phyloP scores from a whole-genome alignment of 257 asterid species.

The Solanum acaule region DNA sequence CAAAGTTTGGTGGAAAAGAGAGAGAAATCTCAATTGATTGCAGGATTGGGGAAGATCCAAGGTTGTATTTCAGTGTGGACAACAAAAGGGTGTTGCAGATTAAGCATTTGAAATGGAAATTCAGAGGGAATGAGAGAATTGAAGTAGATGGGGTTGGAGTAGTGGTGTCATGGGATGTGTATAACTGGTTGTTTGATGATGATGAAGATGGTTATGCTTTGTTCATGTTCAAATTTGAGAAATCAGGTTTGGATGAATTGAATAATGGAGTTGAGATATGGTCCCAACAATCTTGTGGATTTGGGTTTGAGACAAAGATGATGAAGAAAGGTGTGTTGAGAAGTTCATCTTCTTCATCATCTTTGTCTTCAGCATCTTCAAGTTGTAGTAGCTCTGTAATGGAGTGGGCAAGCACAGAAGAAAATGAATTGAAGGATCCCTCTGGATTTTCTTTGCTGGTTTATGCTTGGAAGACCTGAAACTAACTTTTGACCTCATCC shows the following conservation, averaged over 20 bases:
- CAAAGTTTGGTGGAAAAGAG: slow-evolving; percentile 24
- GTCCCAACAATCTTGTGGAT: slow-evolving; percentile 29
- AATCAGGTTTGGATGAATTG: not conserved
- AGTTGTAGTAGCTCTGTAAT: slow-evolving; percentile 51
- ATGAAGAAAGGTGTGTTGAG: slow-evolving; percentile 34
- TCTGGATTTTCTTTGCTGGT: slow-evolving; percentile 49
- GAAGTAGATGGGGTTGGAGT: slow-evolving; percentile 37
- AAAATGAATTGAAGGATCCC: slow-evolving; percentile 37
- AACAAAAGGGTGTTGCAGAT: slow-evolving; percentile 28
- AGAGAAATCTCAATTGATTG: slow-evolving; percentile 35
- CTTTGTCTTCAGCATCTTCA: slow-evolving; percentile 43
- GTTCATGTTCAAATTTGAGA: slow-evolving; percentile 43
- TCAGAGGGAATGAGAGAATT: slow-evolving; percentile 49
- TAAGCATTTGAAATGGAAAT: slow-evolving; percentile 57
- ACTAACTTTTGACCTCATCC: not conserved
- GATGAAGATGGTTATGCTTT: slow-evolving; percentile 41
- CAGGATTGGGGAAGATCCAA: slow-evolving; percentile 23
- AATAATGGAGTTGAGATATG: slow-evolving; percentile 1
- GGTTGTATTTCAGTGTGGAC: slow-evolving; percentile 24
- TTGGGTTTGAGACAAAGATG: slow-evolving; percentile 39
- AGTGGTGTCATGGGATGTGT: slow-evolving; percentile 52
- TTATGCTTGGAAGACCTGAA: slow-evolving; percentile 43
- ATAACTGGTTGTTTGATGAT: slow-evolving; percentile 40
- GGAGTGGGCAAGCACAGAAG: slow-evolving; percentile 63
- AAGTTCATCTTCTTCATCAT: slow-evolving; percentile 37